Base-by-base conservation (phyloP, 2,329 filamentous ascomycete genomes). In the Claviceps sp. region DNA sequence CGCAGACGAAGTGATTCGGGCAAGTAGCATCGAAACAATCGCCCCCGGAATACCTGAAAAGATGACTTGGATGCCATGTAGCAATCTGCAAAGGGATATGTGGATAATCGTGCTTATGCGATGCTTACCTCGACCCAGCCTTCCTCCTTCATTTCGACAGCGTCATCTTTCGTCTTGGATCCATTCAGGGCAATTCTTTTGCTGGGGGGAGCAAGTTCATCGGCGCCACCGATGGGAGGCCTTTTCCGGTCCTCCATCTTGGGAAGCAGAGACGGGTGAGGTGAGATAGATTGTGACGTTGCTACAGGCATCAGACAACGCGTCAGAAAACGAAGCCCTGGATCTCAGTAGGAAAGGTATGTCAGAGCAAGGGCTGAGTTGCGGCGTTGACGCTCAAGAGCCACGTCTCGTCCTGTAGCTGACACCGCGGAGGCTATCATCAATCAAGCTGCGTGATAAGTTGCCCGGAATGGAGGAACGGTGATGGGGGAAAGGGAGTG, bases 241-340 rank as follows among this genome's bases (percentile, higher is more conserved):
- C 93, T 83, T 80, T 98, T 98, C 80, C 93, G 88, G 77, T 97
- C 93, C 79, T 98, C 93, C 91, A 97, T 98, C 80, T 93, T 95
- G 76, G 82, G 76, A 73, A 87, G 78, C 78, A 83, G 83, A 74
- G 88, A 85, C 76, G 86, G 81, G 79, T 82, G 80, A 77, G 83
- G 78, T 66, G 72, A 70, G 70, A 83, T 77, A 71, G 82, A 79
- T 68, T 78, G 77, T 61, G 80, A 78, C 73, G 86, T 85, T 74
- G 86, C 82, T 79, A 86, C 80, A 84, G 83, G 83, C 88, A 94
- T 94, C 79, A 88, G 86, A 84, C 78, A 59, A 60, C 62, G 63
- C 63, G 62, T 63, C 57, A 59, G 58, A 54, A 56, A 55, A 53
- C 56, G 56, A 26, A 38, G 37, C 49, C 56, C 53, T 43, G 50